These are phyloP conservation scores for Durio zibethinus DNA, from an alignment of 345 rosid species.

Conservation along the genomic window DNA sequence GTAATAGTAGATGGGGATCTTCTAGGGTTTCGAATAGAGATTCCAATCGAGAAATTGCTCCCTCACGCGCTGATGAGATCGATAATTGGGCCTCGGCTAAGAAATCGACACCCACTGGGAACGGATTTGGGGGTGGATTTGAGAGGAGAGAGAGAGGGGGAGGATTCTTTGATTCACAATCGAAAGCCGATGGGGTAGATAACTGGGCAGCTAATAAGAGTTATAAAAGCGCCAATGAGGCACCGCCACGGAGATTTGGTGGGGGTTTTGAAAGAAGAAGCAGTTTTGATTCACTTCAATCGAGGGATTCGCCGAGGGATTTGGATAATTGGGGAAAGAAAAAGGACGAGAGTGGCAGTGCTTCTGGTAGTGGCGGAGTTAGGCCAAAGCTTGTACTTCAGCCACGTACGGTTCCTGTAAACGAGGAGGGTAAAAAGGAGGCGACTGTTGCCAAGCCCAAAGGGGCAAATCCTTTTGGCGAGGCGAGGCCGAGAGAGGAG, in stretches of 20 bases:
- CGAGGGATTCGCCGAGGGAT: constrained; percentile 54
- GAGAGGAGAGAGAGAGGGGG: constrained; percentile 57
- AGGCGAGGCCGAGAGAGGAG: constrained; percentile 95
- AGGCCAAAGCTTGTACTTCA: constrained; percentile 79
- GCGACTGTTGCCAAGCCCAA: constrained; percentile 40
- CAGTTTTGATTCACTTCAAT: constrained; percentile 56
- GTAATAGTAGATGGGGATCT: constrained; percentile 52
- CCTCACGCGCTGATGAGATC: constrained; percentile 87
- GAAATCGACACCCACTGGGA: constrained; percentile 33
- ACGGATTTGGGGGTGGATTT: constrained; percentile 41
- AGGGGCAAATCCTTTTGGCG: constrained; percentile 78
- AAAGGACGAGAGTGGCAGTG: constrained; percentile 47
- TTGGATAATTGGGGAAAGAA: constrained; percentile 74
- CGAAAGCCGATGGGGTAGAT: constrained; percentile 86
- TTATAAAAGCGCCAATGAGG: constrained; percentile 20
- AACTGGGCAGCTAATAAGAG: constrained; percentile 71
- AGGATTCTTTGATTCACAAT: constrained; percentile 61
- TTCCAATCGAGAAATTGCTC: constrained; percentile 41
- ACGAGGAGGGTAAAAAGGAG: constrained; percentile 28
- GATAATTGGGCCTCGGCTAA: constrained; percentile 83
- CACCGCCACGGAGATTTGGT: constrained; percentile 39
- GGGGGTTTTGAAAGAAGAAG: constrained; percentile 60
- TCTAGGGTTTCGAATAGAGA: constrained; percentile 56
- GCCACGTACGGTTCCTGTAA: constrained; percentile 63
- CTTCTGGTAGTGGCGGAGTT: constrained; percentile 19